Evolutionary conservation across 2,329 filamentous ascomycete genomes (phyloP), one percentile per base, ranked within the genome.

Genomic region (Stemphylium vesicarium): DNA sequence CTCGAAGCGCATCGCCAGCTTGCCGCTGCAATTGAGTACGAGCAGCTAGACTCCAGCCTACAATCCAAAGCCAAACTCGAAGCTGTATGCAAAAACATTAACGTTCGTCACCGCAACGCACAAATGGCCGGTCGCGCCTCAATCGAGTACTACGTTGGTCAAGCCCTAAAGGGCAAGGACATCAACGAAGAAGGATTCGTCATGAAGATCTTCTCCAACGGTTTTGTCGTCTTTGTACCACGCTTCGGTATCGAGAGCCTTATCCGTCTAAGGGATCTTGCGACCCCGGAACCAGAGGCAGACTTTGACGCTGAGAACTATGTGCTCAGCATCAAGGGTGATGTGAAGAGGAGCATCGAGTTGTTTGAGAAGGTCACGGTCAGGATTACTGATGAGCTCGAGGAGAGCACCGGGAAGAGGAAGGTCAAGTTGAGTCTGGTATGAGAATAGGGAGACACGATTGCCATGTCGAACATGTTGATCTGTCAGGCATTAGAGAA

Each of bases 21-120:
- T 47, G 94, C 95, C 0, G 94, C 95, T 9, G 93, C 95, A 26
- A 98, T 99, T 70, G 91, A 89, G 55, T 98, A 98, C 80, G 93
- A 93, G 79, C 82, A 88, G 35, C 83, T 95, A n/a, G 89, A 96
- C 72, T 84, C 91, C 7, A 88, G 88, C 41, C 84, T 96, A 53
- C 89, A 91, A 71, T 92, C 89, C 64, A 89, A 92, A 61, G 86
- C 87, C 63, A 91, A 92, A 65, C 87, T 99, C 51, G 93, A 98
- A 77, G 90, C 88, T 53, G 91, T 99, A 20, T 98, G 95, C 84
- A 93, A 92, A 77, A 99, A 99, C 79, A 97, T 99, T 84, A 99
- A 99, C 76, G 88, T 95, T 53, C 88, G 95, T 7, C 95, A 99
- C 77, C 91, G 95, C 71, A 99, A 99, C 76, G 95, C 95, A 29